Evolutionary conservation across 495 filamentous ascomycete genomes (phyloP).

Genomic region (Talaromyces adpressus): DNA sequence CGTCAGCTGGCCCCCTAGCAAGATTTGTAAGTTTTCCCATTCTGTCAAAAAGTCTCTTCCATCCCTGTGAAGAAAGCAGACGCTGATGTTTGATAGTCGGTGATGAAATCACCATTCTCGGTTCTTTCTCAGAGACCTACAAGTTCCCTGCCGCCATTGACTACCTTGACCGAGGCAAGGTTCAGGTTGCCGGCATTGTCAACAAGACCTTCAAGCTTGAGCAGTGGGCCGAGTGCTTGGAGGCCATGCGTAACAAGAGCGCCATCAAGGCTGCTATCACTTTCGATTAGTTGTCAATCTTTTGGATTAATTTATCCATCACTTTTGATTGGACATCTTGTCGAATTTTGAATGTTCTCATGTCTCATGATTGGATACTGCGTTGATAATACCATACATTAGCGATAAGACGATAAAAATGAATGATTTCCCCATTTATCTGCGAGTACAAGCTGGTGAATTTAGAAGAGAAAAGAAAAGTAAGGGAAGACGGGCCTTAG

Average conservation of each 20-base stretch:
- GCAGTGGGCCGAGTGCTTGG: conserved; percentile 36
- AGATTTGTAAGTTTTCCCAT: conserved; percentile 44
- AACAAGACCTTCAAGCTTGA: conserved; percentile 45
- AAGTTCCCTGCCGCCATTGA: conserved; percentile 68
- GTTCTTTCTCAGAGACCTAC: conserved; percentile 63
- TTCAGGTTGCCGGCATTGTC: conserved; percentile 50
- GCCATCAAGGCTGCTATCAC: conserved; percentile 67
- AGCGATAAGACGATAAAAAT: conserved; percentile 1
- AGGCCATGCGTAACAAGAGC: conserved; percentile 50
- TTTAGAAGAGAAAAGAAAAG: background rate
- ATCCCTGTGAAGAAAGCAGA: background rate
- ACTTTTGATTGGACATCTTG: conserved; percentile 1
- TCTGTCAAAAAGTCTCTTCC: background rate
- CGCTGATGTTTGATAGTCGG: conserved; percentile 25
- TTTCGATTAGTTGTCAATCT: conserved; percentile 43
- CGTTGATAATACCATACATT: conserved; percentile 1
- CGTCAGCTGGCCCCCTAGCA: conserved; percentile 59
- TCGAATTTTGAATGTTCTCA: background rate
- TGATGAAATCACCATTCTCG: conserved; percentile 63
- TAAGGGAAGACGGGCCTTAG: background rate
- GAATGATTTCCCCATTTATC: background rate
- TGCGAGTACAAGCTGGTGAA: background rate
- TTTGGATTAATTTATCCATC: background rate
- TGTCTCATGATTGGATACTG: background rate
- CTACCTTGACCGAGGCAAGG: conserved; percentile 60